These are phyloP conservation scores for Pyrus hybrid DNA, from an alignment of 331 rosid species.

Conservation along the genomic window DNA sequence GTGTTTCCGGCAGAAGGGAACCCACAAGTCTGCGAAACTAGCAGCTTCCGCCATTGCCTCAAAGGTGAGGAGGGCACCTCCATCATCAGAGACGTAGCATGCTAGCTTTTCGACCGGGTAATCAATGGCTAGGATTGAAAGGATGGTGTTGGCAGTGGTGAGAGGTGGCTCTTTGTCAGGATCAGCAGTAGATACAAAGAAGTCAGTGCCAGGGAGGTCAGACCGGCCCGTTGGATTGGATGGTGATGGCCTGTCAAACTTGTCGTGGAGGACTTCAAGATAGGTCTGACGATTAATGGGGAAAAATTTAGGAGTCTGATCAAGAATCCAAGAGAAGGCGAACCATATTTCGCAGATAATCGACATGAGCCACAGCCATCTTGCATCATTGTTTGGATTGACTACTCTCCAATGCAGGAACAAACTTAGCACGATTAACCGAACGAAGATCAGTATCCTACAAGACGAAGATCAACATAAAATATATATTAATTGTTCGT, in stretches of 20 bases:
- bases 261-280: conserved; percentile 57
- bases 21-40: conserved; percentile 85
- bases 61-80: conserved; percentile 74
- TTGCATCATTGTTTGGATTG: conserved; percentile 70
- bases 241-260: conserved; percentile 68
- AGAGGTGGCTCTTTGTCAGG: conserved; percentile 89
- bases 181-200: conserved; percentile 86
- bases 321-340: conserved; percentile 84
- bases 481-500: background rate
- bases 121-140: conserved; percentile 73
- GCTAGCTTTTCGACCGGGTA: conserved; percentile 85
- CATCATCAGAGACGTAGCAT: conserved; percentile 84
- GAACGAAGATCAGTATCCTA: conserved; percentile 55
- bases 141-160: conserved; percentile 76
- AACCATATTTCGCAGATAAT: conserved; percentile 79
- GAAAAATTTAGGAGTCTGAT: conserved; percentile 64
- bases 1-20: conserved; percentile 82
- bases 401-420: conserved; percentile 67
- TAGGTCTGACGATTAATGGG: conserved; percentile 71
- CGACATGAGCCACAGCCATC: conserved; percentile 90
- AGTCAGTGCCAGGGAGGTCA: conserved; percentile 62
- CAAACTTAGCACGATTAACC: conserved; percentile 46
- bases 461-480: background rate
- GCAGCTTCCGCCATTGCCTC: conserved; percentile 99
- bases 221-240: conserved; percentile 78